phyloP scores from a whole-genome alignment of 257 asterid species.

The Capsicum pubescens region DNA sequence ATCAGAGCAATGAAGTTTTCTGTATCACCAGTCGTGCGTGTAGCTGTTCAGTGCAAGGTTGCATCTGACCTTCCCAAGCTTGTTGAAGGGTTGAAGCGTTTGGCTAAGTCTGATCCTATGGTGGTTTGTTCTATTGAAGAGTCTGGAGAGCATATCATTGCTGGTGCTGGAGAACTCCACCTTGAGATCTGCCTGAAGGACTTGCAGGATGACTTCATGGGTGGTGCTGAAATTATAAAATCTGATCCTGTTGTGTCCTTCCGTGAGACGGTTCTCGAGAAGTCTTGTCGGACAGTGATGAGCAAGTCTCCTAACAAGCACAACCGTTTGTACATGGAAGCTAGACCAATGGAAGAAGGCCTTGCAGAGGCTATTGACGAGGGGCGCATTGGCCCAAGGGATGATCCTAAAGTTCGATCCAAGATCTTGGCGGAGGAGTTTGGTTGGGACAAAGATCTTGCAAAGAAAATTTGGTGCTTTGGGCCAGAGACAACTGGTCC shows the following conservation, averaged over 20 bases:
- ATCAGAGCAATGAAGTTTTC: conserved; percentile 54
- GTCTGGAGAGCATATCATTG: conserved; percentile 53
- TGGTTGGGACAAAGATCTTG: conserved; percentile 61
- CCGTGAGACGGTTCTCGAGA: conserved; percentile 48
- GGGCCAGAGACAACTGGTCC: conserved; percentile 59
- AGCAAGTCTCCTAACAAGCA: conserved; percentile 54
- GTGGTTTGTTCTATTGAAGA: conserved; percentile 53
- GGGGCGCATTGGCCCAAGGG: conserved; percentile 55
- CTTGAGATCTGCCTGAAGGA: conserved; percentile 52
- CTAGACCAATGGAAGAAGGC: conserved; percentile 51
- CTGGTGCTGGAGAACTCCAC: conserved; percentile 53
- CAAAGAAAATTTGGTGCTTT: conserved; percentile 59
- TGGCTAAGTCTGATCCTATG: conserved; percentile 55
- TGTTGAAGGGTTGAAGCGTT: conserved; percentile 53
- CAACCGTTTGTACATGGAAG: conserved; percentile 53
- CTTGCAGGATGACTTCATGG: conserved; percentile 50
- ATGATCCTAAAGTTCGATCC: conserved; percentile 45
- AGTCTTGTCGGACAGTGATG: conserved; percentile 45
- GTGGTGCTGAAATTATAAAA: conserved; percentile 42
- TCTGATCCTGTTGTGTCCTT: conserved; percentile 50
- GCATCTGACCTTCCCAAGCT: conserved; percentile 57
- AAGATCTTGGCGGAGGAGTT: conserved; percentile 51
- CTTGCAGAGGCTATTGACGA: conserved; percentile 55
- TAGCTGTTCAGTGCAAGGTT: conserved; percentile 56
- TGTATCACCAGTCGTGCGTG: conserved; percentile 55